Conservation (phyloP, 441 rosid species). For the Brassica hybrid region DNA sequence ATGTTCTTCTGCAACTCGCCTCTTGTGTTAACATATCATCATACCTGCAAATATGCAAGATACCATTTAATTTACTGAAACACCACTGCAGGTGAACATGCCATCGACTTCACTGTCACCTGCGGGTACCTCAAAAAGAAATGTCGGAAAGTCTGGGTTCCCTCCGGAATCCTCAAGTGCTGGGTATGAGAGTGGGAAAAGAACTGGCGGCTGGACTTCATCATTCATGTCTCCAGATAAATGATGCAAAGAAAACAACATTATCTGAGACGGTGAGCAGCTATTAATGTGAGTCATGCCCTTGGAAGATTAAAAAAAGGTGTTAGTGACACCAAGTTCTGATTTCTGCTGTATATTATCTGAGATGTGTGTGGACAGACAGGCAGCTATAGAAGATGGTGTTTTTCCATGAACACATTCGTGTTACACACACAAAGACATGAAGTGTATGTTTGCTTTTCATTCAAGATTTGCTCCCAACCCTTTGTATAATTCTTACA, state of each 20-base stretch:
- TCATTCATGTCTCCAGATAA: conserved; percentile 80
- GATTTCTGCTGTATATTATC: conserved; percentile 35
- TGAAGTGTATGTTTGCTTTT: conserved; percentile 43
- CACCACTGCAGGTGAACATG: conserved; percentile 52
- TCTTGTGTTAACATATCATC: conserved; percentile 1
- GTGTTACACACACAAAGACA: conserved; percentile 31
- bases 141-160: conserved; percentile 18
- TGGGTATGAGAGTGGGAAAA: conserved; percentile 34
- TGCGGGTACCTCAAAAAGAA: conserved; percentile 68
- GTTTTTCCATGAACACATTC: conserved; percentile 29
- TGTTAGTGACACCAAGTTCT: conserved; percentile 20
- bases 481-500: conserved; percentile 31
- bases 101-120: conserved; percentile 64
- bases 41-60: background rate
- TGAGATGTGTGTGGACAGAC: conserved; percentile 38
- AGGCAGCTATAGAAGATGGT: conserved; percentile 32
- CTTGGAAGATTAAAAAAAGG: conserved; percentile 32
- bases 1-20: conserved; percentile 38
- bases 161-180: conserved; percentile 39
- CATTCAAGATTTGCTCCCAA: conserved; percentile 19
- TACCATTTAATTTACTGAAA: background rate
- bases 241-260: conserved; percentile 39
- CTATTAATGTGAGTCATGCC: conserved; percentile 35
- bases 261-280: conserved; percentile 31
- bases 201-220: conserved; percentile 45